Evolutionary conservation across 345 rosid species (phyloP).

Genomic region (Lagerstroemia speciosa): DNA sequence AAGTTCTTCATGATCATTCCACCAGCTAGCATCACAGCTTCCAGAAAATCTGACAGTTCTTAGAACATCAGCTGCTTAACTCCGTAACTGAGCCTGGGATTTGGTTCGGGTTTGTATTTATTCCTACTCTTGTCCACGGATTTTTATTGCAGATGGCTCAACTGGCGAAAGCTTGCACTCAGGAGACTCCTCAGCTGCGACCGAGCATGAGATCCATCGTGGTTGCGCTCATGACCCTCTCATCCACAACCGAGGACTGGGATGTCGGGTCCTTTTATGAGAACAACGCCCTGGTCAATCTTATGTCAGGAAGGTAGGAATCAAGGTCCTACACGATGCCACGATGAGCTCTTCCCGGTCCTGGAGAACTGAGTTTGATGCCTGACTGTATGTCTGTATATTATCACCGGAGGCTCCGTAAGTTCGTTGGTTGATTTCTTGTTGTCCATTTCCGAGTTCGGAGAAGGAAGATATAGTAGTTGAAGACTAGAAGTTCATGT

Average conservation of each 20-base stretch:
- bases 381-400: neutral
- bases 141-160: constrained; percentile 63
- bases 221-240: constrained; percentile 78
- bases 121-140: neutral
- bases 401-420: neutral
- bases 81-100: too few species aligned
- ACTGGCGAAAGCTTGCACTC: constrained; percentile 82
- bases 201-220: constrained; percentile 89
- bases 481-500: neutral
- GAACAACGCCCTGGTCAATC: constrained; percentile 56
- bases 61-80: too few species aligned
- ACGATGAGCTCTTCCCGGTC: neutral
- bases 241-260: constrained; percentile 79
- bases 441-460: neutral
- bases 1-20: neutral
- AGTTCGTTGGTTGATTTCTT: neutral
- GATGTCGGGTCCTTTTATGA: constrained; percentile 60
- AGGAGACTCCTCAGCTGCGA: constrained; percentile 64
- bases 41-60: too few species aligned
- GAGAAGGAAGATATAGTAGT: neutral
- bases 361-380: neutral
- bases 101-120: neutral
- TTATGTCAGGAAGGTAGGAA: constrained; percentile 72
- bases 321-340: neutral
- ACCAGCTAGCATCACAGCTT: neutral